Evolutionary conservation across 2,329 filamentous ascomycete species (phyloP), one percentile per base, ranked within the genome.

Genomic region (Aureobasidium sp.): DNA sequence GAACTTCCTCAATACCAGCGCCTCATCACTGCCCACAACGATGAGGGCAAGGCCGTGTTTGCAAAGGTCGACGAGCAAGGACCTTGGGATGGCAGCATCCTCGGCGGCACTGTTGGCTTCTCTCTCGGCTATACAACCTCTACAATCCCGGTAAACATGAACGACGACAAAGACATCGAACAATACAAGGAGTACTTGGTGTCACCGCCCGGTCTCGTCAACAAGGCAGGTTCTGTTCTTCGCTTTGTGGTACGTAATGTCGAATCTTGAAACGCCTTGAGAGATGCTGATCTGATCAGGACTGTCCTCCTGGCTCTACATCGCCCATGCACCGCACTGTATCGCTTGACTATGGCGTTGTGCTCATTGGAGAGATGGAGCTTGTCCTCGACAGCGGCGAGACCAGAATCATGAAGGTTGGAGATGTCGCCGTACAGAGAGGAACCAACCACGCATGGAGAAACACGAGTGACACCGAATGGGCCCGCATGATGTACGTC

Each of bases 41-140:
- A 54, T 12, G 55, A 63, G 34, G 65, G 64, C 47, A 63, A 65
- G 54, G 63, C 63, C 19, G 56, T 64, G 19, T 59, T 67, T 25
- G 58, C 59, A 4, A 42, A 55, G 3, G 49, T 62, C 6, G 59
- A 58, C 10, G 61, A 64, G 24, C 48, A 55, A n/a, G 59, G 59
- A 6, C 47, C 53, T 11, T 58, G 54, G 50, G 57, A 68, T 47
- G 48, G 63, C 24, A 64, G 65, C 51, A 63, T 68, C 30, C 70
- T 73, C 54, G 56, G 56, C 21, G 61, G 58, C 3, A 69, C 70
- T 25, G 72, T 72, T 14, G 64, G 64, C 3, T 79, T 79, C 59
- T 70, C 68, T 25, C 71, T 79, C 27, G 69, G 68, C 55, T 80
- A 79, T 63, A 71, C 73, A 6, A 74, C 78, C 4, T 69, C 71